Conservation (phyloP, 495 filamentous ascomycete species). For the Daldinia bambusicola region DNA sequence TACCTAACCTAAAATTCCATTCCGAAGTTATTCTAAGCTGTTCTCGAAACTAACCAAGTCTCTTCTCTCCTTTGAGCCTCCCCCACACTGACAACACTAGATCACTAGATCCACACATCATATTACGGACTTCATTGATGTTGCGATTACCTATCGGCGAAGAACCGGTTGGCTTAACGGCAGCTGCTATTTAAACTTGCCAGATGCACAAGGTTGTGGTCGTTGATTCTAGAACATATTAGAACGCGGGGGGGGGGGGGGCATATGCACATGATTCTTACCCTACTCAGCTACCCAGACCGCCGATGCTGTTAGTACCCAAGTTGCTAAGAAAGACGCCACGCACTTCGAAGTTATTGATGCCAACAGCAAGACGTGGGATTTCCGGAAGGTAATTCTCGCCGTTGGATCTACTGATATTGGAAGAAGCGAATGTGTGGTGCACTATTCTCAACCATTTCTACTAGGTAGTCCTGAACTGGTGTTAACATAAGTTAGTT, state of each 20-base stretch:
- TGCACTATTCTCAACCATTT: not conserved
- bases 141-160: not conserved
- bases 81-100: no score
- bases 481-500: not conserved
- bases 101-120: no score
- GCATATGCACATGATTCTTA: constrained; percentile 1
- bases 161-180: not conserved
- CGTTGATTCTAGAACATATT: not conserved
- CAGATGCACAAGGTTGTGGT: not conserved
- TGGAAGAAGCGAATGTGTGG: constrained; percentile 2
- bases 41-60: no score
- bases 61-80: no score
- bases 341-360: not conserved
- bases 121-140: not conserved
- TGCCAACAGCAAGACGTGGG: not conserved
- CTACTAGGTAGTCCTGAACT: not conserved
- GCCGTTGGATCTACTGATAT: not conserved
- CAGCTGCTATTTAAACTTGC: not conserved
- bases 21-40: no score
- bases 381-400: not conserved
- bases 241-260: not conserved
- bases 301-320: not conserved
- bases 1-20: no score
- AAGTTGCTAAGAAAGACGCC: not conserved
- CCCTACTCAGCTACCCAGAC: not conserved